Evolutionary conservation across 441 rosid species (phyloP).

Genomic region (Francoa sonchifolia): DNA sequence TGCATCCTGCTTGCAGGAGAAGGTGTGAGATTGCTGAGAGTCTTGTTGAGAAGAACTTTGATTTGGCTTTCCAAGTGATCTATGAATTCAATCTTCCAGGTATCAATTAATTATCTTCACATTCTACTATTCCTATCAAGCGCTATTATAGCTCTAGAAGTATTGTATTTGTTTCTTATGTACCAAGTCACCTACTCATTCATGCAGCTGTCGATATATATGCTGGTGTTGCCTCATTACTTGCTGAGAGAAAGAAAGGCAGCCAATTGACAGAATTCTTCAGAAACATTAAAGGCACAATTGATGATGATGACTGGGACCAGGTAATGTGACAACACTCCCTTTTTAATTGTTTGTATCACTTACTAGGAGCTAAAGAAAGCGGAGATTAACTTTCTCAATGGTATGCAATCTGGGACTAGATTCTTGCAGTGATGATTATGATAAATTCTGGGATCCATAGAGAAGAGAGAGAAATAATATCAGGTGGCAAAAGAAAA

Average conservation of each 20-base stretch:
- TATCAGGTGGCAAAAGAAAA: too few species aligned
- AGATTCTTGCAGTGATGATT: too few species aligned
- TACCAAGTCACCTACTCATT: conserved; percentile 12
- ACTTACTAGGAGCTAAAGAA: neutral
- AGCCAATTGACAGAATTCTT: conserved; percentile 87
- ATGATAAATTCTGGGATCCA: too few species aligned
- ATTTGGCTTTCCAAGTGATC: conserved; percentile 86
- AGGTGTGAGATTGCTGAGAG: conserved; percentile 82
- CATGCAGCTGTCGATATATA: conserved; percentile 85
- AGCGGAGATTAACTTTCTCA: too few species aligned
- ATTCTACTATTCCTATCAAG: neutral
- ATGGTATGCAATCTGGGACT: too few species aligned
- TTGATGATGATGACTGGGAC: conserved; percentile 92
- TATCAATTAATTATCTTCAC: conserved; percentile 11
- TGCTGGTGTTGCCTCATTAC: conserved; percentile 93
- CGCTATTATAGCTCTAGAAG: neutral
- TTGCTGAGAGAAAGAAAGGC: conserved; percentile 88
- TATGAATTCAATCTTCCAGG: conserved; percentile 91
- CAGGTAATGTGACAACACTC: conserved; percentile 75
- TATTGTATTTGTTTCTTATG: conserved; percentile 7
- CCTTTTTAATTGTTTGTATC: neutral
- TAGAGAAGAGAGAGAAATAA: too few species aligned
- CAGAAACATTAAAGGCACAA: conserved; percentile 85
- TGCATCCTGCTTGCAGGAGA: conserved; percentile 69
- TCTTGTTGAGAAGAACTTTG: conserved; percentile 84